Percentiles rank a stretch among this genome's conserved stretches.
Evolutionary conservation across 306 rosid species (phyloP).

Genomic region (Cotoneaster glaucophyllus): DNA sequence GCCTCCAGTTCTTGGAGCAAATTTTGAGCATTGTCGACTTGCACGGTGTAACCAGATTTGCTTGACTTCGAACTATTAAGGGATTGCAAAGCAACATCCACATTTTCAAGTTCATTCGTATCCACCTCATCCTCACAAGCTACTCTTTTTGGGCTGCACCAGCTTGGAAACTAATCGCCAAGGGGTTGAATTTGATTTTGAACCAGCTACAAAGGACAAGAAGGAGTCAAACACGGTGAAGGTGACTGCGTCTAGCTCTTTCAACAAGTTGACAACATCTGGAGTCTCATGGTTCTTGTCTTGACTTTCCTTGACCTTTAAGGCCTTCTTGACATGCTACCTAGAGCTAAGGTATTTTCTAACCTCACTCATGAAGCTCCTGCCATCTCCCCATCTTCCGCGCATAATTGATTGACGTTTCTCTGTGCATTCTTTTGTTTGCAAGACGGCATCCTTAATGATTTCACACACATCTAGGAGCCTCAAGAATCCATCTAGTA

Average conservation of each 20-base stretch:
- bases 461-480: conserved; percentile 20
- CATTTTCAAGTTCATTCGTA: conserved; percentile 8
- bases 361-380: conserved; percentile 7
- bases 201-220: conserved; percentile 8
- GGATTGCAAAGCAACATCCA: conserved; percentile 5
- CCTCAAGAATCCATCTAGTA: conserved; percentile 21
- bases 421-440: conserved; percentile 18
- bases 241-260: conserved; percentile 10
- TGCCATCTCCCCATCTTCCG: conserved; percentile 16
- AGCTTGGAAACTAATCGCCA: conserved; percentile 25
- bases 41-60: not conserved
- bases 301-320: conserved; percentile 2
- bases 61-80: not conserved
- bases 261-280: not conserved
- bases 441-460: conserved; percentile 12
- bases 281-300: not conserved
- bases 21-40: conserved; percentile 8
- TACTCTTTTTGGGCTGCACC: conserved; percentile 24
- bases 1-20: conserved; percentile 5
- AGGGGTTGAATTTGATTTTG: not conserved
- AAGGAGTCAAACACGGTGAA: conserved; percentile 6
- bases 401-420: conserved; percentile 14
- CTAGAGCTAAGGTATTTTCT: conserved; percentile 8
- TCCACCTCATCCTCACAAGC: conserved; percentile 1
- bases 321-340: conserved; percentile 21